A percentile compares a stretch with the other conserved stretches of the same genome.
Conservation (phyloP, 2,329 filamentous ascomycete genomes). For the Cadophora sp. region DNA sequence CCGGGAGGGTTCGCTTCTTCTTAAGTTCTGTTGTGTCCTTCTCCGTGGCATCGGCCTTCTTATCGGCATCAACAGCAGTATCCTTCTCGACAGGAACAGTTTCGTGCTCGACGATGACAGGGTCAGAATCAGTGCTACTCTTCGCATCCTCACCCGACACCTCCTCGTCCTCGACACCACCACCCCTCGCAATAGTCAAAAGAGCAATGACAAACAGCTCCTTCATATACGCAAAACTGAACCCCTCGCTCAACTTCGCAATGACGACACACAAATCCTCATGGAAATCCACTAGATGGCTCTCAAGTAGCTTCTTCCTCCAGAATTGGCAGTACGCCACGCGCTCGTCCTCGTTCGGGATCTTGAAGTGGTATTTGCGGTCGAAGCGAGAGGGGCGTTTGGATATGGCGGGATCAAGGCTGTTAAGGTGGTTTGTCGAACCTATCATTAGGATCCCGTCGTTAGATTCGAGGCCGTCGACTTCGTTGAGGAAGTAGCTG, state of each 20-base stretch:
- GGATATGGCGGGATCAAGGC: constrained; percentile 69
- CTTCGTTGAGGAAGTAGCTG: constrained; percentile 76
- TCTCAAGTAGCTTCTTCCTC: constrained; percentile 61
- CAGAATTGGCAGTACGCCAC: constrained; percentile 67
- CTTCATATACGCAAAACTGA: constrained; percentile 74
- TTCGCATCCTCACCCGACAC: constrained; percentile 62
- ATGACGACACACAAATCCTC: constrained; percentile 62
- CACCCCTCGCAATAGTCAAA: constrained; percentile 56
- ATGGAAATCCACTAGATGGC: constrained; percentile 64
- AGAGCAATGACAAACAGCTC: constrained; percentile 71
- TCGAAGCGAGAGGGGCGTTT: constrained; percentile 72
- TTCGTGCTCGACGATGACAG: constrained; percentile 25
- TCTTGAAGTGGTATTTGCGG: constrained; percentile 68
- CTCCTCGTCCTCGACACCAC: constrained; percentile 52
- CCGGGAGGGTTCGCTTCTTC: constrained; percentile 29
- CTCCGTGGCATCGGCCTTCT: not conserved
- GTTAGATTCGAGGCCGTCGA: constrained; percentile 72
- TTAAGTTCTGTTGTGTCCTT: not conserved
- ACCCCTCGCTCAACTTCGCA: constrained; percentile 65
- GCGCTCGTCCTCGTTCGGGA: constrained; percentile 61
- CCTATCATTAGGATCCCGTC: constrained; percentile 75
- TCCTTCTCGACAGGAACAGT: not conserved
- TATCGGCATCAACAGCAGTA: not conserved
- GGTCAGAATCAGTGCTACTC: constrained; percentile 44
- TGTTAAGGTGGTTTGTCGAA: constrained; percentile 69